phyloP scores from a whole-genome alignment of 1,284 basidiomycete species.

The Meripilus lineatus region DNA sequence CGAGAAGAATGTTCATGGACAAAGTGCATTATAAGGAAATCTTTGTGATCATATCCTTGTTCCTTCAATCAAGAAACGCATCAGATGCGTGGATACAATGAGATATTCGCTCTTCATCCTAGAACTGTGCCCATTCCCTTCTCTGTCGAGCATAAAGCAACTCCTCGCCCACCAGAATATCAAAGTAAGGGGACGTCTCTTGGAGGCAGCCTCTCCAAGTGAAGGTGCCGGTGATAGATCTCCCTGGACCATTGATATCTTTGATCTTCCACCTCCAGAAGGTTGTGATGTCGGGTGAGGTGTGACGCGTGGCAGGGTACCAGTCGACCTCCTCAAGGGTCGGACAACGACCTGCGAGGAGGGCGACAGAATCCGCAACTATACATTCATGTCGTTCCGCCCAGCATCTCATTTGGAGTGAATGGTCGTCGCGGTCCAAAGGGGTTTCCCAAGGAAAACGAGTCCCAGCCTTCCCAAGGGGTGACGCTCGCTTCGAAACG shows the following conservation, averaged over 20 bases:
- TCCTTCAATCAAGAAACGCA: slow-evolving; percentile 1
- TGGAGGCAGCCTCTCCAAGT: slow-evolving; percentile 2
- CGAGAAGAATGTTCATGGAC: slow-evolving; percentile 37
- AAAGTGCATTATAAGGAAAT: slow-evolving; percentile 11
- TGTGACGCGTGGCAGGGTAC: slow-evolving; percentile 4
- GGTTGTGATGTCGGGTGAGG: background rate
- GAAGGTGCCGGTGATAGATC: slow-evolving; percentile 1
- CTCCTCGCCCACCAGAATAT: no score
- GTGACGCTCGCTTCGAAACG: slow-evolving; percentile 37
- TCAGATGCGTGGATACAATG: background rate
- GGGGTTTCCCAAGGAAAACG: background rate
- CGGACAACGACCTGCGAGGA: slow-evolving; percentile 11
- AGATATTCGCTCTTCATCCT: background rate
- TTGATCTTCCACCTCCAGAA: slow-evolving; percentile 1
- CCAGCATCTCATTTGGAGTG: slow-evolving; percentile 12
- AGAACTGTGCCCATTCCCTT: slow-evolving; percentile 9
- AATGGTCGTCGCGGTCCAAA: slow-evolving; percentile 3
- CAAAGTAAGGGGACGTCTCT: no score
- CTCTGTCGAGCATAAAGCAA: slow-evolving; percentile 1
- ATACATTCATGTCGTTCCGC: slow-evolving; percentile 2
- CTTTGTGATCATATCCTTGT: background rate
- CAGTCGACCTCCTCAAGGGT: slow-evolving; percentile 17
- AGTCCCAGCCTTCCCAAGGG: slow-evolving; percentile 10
- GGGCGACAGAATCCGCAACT: slow-evolving; percentile 6
- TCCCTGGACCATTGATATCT: background rate